A percentile compares a stretch with the other conserved stretches of the same genome.
Conservation (phyloP, 148 eudicot genomes). For the Spergularia marina region DNA sequence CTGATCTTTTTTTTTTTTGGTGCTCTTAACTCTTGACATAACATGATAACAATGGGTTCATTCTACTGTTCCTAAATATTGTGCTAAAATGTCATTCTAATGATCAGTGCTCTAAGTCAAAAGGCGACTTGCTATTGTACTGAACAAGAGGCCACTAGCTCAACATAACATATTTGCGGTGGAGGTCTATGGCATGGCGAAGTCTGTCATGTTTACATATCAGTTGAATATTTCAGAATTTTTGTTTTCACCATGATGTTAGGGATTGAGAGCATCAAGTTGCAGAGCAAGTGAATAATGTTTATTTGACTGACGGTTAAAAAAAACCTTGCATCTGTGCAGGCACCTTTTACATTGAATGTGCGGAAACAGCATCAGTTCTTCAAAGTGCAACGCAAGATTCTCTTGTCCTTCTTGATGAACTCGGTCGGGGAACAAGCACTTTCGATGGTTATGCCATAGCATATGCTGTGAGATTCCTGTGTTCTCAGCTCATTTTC, state of each 20-base stretch:
- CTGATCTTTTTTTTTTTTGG: constrained; percentile 5
- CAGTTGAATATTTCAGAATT: no score
- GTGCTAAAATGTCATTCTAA: neutral
- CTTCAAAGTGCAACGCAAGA: constrained; percentile 84
- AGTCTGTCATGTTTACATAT: no score
- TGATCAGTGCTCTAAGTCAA: no score
- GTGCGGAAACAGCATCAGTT: constrained; percentile 98
- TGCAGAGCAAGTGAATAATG: neutral
- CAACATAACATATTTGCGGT: neutral
- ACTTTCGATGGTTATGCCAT: constrained; percentile 98
- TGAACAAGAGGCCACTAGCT: neutral
- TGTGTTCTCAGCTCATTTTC: neutral
- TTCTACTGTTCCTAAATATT: neutral
- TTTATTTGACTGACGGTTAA: neutral
- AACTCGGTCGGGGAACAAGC: constrained; percentile 98
- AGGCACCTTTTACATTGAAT: constrained; percentile 97
- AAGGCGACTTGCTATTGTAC: neutral
- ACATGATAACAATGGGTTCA: neutral
- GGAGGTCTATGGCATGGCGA: no score
- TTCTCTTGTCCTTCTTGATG: constrained; percentile 96
- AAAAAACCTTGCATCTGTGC: constrained; percentile 21
- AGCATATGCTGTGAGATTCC: constrained; percentile 85
- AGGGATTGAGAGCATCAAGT: neutral
- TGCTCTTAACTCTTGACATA: neutral
- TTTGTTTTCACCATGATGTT: neutral